Evolutionary conservation across 2,329 filamentous ascomycete genomes (phyloP).

Genomic region (Juglanconis sp.): DNA sequence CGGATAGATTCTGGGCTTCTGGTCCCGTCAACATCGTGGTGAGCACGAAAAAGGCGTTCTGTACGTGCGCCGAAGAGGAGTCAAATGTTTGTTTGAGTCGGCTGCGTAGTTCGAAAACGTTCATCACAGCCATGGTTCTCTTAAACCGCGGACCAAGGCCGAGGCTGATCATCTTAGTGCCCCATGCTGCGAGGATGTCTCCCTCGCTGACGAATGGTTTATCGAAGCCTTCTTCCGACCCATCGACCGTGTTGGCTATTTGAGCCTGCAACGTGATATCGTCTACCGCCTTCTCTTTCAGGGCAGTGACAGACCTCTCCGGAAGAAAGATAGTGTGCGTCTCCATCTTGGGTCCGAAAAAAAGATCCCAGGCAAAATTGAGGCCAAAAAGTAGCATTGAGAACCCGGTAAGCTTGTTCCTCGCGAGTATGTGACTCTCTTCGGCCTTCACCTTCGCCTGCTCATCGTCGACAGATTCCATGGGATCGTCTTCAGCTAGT

Average conservation of each 20-base stretch:
- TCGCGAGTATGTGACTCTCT: constrained; percentile 21
- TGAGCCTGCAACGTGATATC: constrained; percentile 22
- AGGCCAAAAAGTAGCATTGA: constrained; percentile 30
- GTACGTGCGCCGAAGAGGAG: constrained; percentile 20
- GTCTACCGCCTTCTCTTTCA: constrained; percentile 29
- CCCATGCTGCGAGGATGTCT: constrained; percentile 43
- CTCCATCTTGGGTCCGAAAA: constrained; percentile 29
- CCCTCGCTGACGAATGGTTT: constrained; percentile 41
- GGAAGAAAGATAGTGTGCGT: constrained; percentile 38
- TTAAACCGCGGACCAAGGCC: constrained; percentile 22
- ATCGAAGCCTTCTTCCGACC: constrained; percentile 1
- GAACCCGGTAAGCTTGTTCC: constrained; percentile 25
- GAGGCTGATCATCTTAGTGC: constrained; percentile 26
- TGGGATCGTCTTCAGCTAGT: constrained; percentile 33
- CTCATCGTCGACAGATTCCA: constrained; percentile 24
- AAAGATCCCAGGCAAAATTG: constrained; percentile 30
- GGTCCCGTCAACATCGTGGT: background rate
- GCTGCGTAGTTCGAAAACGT: constrained; percentile 34
- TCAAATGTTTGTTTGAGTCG: constrained; percentile 27
- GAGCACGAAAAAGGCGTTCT: constrained; percentile 13
- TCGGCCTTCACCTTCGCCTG: constrained; percentile 21
- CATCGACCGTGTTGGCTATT: background rate
- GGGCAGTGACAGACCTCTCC: constrained; percentile 22
- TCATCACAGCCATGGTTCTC: constrained; percentile 32
- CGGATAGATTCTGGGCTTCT: background rate